Evolutionary conservation across 768 basidiomycete species (phyloP), one percentile per base, ranked within the genome.

Genomic region (Cantharellus anzutake): DNA sequence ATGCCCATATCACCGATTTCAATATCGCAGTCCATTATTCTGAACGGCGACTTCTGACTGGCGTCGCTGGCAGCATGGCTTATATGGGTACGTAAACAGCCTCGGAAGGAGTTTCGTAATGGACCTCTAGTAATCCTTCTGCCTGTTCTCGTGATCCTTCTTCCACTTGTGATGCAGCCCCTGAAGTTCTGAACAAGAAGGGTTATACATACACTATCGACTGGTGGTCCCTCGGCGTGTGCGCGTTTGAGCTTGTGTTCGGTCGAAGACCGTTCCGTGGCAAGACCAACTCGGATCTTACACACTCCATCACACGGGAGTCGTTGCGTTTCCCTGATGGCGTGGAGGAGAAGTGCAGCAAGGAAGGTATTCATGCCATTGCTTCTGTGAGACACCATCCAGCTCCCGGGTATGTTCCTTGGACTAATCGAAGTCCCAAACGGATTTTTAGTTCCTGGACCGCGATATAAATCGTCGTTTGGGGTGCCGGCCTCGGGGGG

Each of bases 21-120:
- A 99, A 99, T 67, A 92, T 99, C 64, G 96, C 94, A 34, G 94
- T 98, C 4, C 94, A 98, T 70, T 97, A 91, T 69, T 94, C 93
- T 5, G 86, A 89, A 61, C 78, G 84, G 58, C 79, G 93, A 41
- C 67, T 86, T 62, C 84, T 98, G 70, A 91, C 88, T 0, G 90
- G 88, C 61, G 86, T 99, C 14, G 94, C 96, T 4, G 96, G 96
- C 2, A 92, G 88, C 67, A 93, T 99, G 90, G 94, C 96, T 0
- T 99, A 99, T 73, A 99, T 99, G 96, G 93, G 80, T 83, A 67
- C 59, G 77, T 70, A 11, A 29, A 0, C 20, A 29, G 20, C 20
- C 20, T 29, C 20, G 20, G 20, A 29, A 29, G 20, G 20, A 29
- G 20, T 29, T 29, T 29, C 20, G 41, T 29, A 37, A 3, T 48